Conservation (phyloP, 2,329 filamentous ascomycete genomes). For the Sporothrix dimorphospora region DNA sequence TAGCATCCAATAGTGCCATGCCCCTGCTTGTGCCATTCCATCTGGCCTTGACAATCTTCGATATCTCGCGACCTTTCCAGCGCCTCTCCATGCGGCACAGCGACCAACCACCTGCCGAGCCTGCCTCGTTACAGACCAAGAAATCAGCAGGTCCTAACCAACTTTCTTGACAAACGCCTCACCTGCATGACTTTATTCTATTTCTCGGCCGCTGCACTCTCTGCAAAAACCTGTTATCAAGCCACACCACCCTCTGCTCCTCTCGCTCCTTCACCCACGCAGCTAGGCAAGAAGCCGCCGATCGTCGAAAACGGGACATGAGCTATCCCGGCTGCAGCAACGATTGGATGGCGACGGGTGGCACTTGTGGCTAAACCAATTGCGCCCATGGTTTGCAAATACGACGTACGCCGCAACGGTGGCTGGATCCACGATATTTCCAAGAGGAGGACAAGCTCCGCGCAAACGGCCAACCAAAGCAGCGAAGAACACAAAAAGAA, state of each 20-base stretch:
- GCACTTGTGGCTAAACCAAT: background rate
- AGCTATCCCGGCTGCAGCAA: background rate
- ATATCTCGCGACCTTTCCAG: background rate
- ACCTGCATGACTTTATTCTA: background rate
- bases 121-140: background rate
- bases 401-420: background rate
- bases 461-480: background rate
- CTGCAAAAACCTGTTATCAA: conserved; percentile 17
- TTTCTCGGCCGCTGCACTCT: background rate
- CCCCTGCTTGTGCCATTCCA: background rate
- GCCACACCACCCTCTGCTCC: background rate
- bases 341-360: background rate
- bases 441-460: conserved; percentile 4
- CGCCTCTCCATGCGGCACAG: background rate
- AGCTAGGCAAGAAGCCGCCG: background rate
- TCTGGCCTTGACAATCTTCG: background rate
- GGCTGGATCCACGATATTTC: background rate
- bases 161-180: background rate
- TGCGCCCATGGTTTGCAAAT: background rate
- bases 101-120: background rate
- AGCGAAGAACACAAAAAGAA: background rate
- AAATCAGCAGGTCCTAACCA: background rate
- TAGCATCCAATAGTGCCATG: conserved; percentile 10
- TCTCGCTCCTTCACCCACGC: background rate
- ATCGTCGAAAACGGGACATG: background rate